phyloP scores from a whole-genome alignment of 2,329 filamentous ascomycete genomes.

The Fusarium heterosporum region DNA sequence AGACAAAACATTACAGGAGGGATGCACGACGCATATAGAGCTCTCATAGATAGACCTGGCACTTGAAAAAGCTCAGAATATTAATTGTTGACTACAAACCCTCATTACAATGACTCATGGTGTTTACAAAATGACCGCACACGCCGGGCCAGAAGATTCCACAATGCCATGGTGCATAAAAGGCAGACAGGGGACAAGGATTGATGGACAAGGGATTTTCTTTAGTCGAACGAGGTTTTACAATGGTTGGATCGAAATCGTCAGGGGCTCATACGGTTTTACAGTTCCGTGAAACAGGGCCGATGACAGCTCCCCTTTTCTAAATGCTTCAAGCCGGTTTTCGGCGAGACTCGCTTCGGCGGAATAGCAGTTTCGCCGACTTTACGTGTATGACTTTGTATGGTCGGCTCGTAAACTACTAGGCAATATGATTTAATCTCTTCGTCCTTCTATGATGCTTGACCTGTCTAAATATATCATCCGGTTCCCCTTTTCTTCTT shows the following conservation, averaged over 20 bases:
- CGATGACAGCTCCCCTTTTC: constrained; percentile 26
- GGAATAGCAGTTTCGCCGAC: neutral
- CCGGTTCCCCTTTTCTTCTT: too few relatives aligned
- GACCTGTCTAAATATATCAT: too few relatives aligned
- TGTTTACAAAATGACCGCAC: neutral
- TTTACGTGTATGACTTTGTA: neutral
- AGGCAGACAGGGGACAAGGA: constrained; percentile 6
- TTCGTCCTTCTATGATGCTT: neutral
- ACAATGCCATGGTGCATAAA: neutral
- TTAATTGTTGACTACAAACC: neutral
- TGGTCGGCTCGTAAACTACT: too few relatives aligned
- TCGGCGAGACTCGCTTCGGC: constrained; percentile 25
- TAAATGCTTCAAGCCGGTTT: constrained; percentile 9
- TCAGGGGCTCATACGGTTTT: constrained; percentile 22
- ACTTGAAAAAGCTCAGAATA: neutral
- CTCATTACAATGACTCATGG: neutral
- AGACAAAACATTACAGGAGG: constrained; percentile 14
- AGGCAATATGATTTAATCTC: too few relatives aligned
- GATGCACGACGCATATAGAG: neutral
- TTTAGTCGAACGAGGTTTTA: constrained; percentile 12
- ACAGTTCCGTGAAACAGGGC: constrained; percentile 31
- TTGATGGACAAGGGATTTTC: neutral
- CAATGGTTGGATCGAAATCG: constrained; percentile 15
- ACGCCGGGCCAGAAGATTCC: constrained; percentile 14
- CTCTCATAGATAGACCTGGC: neutral